A percentile compares a stretch with the other conserved stretches of the same genome.
Conservation (phyloP, 1,139 yeast genomes). For the Magnusiomyces magnusii region DNA sequence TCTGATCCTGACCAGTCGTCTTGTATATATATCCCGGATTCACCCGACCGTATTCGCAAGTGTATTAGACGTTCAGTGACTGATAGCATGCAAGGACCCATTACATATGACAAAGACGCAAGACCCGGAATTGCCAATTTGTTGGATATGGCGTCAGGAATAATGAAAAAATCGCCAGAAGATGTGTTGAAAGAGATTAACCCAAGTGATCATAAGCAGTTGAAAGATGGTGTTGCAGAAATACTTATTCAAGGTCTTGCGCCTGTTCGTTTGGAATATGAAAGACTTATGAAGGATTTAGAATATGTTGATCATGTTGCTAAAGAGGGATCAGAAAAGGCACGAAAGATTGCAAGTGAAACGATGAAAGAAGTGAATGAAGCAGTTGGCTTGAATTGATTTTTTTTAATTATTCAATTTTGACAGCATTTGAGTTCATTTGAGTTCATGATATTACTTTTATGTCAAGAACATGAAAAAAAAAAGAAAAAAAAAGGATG, state of each 20-base stretch:
- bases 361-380: slow-evolving; percentile 51
- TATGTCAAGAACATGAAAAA: too few relatives aligned
- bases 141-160: slow-evolving; percentile 66
- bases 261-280: slow-evolving; percentile 50
- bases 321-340: slow-evolving; percentile 50
- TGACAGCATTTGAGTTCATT: too few relatives aligned
- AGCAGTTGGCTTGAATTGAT: slow-evolving; percentile 48
- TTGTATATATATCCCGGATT: slow-evolving; percentile 66
- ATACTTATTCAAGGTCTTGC: slow-evolving; percentile 51
- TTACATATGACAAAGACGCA: slow-evolving; percentile 58
- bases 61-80: slow-evolving; percentile 77
- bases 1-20: slow-evolving; percentile 68
- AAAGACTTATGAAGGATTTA: slow-evolving; percentile 46
- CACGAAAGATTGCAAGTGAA: slow-evolving; percentile 52
- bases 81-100: slow-evolving; percentile 66
- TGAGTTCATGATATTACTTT: too few relatives aligned
- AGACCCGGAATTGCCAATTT: slow-evolving; percentile 89
- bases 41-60: slow-evolving; percentile 48
- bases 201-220: slow-evolving; percentile 49
- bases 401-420: too few relatives aligned
- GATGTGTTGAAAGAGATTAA: slow-evolving; percentile 34
- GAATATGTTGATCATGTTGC: slow-evolving; percentile 49
- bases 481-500: too few relatives aligned
- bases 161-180: slow-evolving; percentile 36
- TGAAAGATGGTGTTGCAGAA: slow-evolving; percentile 65